Conservation (phyloP, 2,329 filamentous ascomycete genomes). For the Alternaria sp. region DNA sequence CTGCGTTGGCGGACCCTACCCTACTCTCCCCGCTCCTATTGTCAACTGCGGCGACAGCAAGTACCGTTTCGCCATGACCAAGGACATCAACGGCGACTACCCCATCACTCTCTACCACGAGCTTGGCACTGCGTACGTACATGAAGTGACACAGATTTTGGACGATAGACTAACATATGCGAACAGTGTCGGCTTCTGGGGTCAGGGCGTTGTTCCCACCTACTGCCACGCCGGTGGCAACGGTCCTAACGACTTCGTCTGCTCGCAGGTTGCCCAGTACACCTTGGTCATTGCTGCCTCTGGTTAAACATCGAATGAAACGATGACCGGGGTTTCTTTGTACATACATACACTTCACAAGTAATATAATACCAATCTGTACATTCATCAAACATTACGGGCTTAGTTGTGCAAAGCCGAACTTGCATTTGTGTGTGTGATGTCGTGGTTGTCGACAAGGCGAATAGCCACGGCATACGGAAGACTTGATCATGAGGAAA, state of each 20-base stretch:
- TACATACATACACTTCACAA: neutral
- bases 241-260: slow-evolving; percentile 24
- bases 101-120: slow-evolving; percentile 25
- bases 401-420: neutral
- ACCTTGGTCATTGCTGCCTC: slow-evolving; percentile 19
- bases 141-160: neutral
- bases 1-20: slow-evolving; percentile 16
- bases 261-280: slow-evolving; percentile 13
- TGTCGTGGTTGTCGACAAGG: neutral
- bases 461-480: neutral
- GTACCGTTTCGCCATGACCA: slow-evolving; percentile 24
- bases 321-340: neutral
- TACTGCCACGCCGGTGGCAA: slow-evolving; percentile 32
- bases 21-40: slow-evolving; percentile 19
- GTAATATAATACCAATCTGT: neutral
- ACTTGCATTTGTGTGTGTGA: neutral
- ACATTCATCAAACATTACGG: neutral
- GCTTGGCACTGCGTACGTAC: slow-evolving; percentile 6
- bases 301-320: neutral
- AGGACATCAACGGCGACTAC: slow-evolving; percentile 2
- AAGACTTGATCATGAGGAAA: neutral
- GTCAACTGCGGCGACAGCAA: slow-evolving; percentile 21
- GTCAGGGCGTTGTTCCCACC: slow-evolving; percentile 14
- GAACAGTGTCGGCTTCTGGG: slow-evolving; percentile 1
- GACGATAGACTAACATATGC: neutral